Percentiles rank a stretch among this genome's conserved stretches.
phyloP scores from a whole-genome alignment of 2,329 filamentous ascomycete genomes.

The Kalmusia sp. region DNA sequence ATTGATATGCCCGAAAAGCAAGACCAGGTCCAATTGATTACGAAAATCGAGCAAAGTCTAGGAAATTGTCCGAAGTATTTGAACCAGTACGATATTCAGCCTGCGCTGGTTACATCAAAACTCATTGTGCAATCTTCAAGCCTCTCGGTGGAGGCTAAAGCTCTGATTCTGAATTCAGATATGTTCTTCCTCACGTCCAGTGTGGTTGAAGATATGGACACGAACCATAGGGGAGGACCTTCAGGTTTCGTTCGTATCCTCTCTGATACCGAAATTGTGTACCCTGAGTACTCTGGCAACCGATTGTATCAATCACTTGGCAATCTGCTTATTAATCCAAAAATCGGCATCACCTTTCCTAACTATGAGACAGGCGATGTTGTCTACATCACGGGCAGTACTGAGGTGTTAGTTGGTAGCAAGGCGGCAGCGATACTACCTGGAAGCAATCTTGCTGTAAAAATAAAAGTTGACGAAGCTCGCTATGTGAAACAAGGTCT shows the following conservation, averaged over 20 bases:
- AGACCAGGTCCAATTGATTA: constrained; percentile 64
- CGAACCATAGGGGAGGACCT: constrained; percentile 79
- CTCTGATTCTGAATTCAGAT: constrained; percentile 70
- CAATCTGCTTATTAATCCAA: constrained; percentile 72
- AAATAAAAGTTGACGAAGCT: constrained; percentile 67
- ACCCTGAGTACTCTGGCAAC: constrained; percentile 87
- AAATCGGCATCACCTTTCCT: constrained; percentile 74
- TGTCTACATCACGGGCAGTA: constrained; percentile 75
- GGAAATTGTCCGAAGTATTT: constrained; percentile 89
- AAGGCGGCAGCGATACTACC: constrained; percentile 70
- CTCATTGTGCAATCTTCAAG: constrained; percentile 56
- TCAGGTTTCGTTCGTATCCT: constrained; percentile 76
- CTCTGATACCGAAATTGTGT: constrained; percentile 69
- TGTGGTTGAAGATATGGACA: constrained; percentile 74
- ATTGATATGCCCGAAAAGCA: constrained; percentile 20
- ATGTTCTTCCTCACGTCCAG: constrained; percentile 80
- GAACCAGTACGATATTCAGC: constrained; percentile 72
- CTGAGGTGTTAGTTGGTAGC: constrained; percentile 70
- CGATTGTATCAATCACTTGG: constrained; percentile 83
- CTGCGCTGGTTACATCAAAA: constrained; percentile 61
- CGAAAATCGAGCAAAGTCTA: constrained; percentile 74
- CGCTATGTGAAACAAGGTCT: constrained; percentile 71
- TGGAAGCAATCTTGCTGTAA: constrained; percentile 75
- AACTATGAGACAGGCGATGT: constrained; percentile 76
- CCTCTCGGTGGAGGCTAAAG: constrained; percentile 62